Percentiles rank a stretch among this genome's conserved stretches.
Conservation (phyloP, 768 basidiomycete genomes). For the Mycena filopes region DNA sequence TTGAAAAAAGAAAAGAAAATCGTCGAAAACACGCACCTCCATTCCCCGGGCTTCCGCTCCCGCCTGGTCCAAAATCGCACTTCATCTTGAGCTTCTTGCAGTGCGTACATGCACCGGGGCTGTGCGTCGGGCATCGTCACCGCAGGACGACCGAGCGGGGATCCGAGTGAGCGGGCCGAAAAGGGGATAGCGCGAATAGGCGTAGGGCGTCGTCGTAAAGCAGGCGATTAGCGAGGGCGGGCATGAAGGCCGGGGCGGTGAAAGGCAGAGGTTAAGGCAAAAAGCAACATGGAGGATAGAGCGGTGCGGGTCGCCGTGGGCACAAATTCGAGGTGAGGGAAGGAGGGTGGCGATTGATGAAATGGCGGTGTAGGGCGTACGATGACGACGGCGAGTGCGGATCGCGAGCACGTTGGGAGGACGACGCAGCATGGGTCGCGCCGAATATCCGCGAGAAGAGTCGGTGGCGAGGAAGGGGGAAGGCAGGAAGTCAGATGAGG, state of each 20-base stretch:
- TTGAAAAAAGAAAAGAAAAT: not conserved
- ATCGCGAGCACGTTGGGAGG: not conserved
- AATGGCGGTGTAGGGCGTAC: too few species aligned
- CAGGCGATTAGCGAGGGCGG: slow-evolving; percentile 8
- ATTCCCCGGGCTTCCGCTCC: slow-evolving; percentile 5
- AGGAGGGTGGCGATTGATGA: too few species aligned
- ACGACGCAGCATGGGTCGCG: not conserved
- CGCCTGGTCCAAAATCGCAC: slow-evolving; percentile 70
- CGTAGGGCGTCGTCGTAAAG: slow-evolving; percentile 16
- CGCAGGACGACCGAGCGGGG: too few species aligned
- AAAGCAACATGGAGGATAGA: not conserved
- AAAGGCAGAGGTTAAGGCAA: not conserved
- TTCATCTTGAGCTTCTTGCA: slow-evolving; percentile 96
- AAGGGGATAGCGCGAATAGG: too few species aligned
- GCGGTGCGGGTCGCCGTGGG: slow-evolving; percentile 5
- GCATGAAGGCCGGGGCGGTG: not conserved
- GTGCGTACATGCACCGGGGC: slow-evolving; percentile 85
- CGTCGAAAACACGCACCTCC: not conserved
- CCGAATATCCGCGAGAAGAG: not conserved
- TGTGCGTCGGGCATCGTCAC: slow-evolving; percentile 37
- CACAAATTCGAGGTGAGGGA: not conserved
- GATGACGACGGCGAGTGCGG: too few species aligned
- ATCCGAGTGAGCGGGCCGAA: too few species aligned
- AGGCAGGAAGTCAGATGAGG: not conserved
- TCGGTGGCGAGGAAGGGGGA: slow-evolving; percentile 2